These are phyloP conservation scores for barley (Hordeum vulgare) DNA, from an alignment of 176 grass and related monocot species.

Conservation along the genomic window MorexV3_pseudomolecules_assembly NC_058522.1:538930193-538930692, in stretches of 20 bases:
- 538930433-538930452: constrained; percentile 80
- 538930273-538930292: constrained; percentile 85
- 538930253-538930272: constrained; percentile 46
- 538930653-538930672: constrained; percentile 52
- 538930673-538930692: constrained; percentile 15
- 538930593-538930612: constrained; percentile 51
- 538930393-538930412: constrained; percentile 42
- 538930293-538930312: constrained; percentile 82
- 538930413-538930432: constrained; percentile 92
- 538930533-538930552: constrained; percentile 14
- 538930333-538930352: constrained; percentile 33
- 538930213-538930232: constrained; percentile 68
- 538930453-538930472: constrained; percentile 62
- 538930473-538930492: constrained; percentile 78
- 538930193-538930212: constrained; percentile 56
- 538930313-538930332: constrained; percentile 31
- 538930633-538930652: constrained; percentile 60
- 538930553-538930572: constrained; percentile 67
- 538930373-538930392: constrained; percentile 68
- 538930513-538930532: constrained; percentile 67
- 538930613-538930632: constrained; percentile 59
- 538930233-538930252: constrained; percentile 60
- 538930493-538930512: constrained; percentile 81
- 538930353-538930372: constrained; percentile 44
- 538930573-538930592: constrained; percentile 52